phyloP scores from a whole-genome alignment of 495 filamentous ascomycete species.

The Aspergillus panamensis region DNA sequence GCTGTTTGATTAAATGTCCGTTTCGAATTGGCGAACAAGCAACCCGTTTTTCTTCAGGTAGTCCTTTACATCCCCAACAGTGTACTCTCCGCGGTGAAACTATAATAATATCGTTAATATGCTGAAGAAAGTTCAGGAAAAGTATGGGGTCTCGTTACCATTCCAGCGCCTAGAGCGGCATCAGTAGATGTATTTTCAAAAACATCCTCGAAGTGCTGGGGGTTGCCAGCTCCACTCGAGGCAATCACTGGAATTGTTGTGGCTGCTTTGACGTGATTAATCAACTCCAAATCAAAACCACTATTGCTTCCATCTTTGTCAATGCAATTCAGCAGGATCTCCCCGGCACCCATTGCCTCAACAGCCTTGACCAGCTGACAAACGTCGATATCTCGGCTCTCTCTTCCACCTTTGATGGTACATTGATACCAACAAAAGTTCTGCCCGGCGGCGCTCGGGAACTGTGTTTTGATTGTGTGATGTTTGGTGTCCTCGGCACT shows the following conservation, averaged over 20 bases:
- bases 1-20: constrained; percentile 28
- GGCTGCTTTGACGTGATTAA: constrained; percentile 76
- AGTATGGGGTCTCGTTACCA: constrained; percentile 52
- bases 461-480: constrained; percentile 68
- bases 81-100: constrained; percentile 95
- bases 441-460: constrained; percentile 72
- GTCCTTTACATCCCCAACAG: constrained; percentile 91
- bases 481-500: constrained; percentile 69
- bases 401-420: constrained; percentile 91
- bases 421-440: constrained; percentile 94
- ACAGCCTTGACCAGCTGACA: constrained; percentile 82
- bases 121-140: constrained; percentile 10
- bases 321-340: constrained; percentile 95
- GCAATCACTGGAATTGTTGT: constrained; percentile 93
- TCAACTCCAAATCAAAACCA: constrained; percentile 92
- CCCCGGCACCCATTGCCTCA: constrained; percentile 92
- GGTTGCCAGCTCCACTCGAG: constrained; percentile 88
- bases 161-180: constrained; percentile 90
- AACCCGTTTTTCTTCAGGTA: constrained; percentile 66
- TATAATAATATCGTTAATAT: constrained; percentile 29
- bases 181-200: constrained; percentile 83
- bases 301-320: constrained; percentile 94
- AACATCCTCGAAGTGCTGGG: constrained; percentile 86
- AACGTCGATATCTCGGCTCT: constrained; percentile 87
- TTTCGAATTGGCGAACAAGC: constrained; percentile 71